Evolutionary conservation across 179 eudicot genomes (phyloP).

Genomic region (Spergularia azorica): DNA sequence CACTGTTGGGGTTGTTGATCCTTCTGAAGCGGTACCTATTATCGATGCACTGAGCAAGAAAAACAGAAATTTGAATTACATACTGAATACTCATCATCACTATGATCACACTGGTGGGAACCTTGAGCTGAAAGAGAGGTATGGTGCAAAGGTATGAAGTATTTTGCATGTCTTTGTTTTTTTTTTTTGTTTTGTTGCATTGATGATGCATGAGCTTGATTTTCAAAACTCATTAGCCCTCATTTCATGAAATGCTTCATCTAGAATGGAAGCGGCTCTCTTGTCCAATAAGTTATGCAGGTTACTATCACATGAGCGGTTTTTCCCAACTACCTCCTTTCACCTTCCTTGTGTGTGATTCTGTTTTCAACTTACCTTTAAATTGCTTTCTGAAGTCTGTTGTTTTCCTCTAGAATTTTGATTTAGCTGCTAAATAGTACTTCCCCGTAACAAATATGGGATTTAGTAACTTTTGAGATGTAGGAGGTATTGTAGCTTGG

Average conservation of each 20-base stretch:
- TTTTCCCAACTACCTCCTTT: not conserved
- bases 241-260: not conserved
- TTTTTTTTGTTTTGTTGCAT: no score
- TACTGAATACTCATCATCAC: slow-evolving; percentile 91
- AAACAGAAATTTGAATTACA: slow-evolving; percentile 72
- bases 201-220: slow-evolving; percentile 1
- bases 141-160: slow-evolving; percentile 84
- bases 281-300: not conserved
- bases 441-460: not conserved
- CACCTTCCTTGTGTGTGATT: no score
- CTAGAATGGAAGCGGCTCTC: not conserved
- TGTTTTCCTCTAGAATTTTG: not conserved
- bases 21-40: slow-evolving; percentile 81
- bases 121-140: slow-evolving; percentile 79
- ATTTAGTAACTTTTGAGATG: not conserved
- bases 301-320: not conserved
- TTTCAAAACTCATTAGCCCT: not conserved
- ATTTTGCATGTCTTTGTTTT: slow-evolving; percentile 1
- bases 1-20: slow-evolving; percentile 94
- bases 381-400: not conserved
- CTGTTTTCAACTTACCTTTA: no score
- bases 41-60: slow-evolving; percentile 65
- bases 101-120: slow-evolving; percentile 94
- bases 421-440: not conserved
- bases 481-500: not conserved